Conservation (phyloP, 2,329 filamentous ascomycete genomes). For the Exophiala calicioides region DNA sequence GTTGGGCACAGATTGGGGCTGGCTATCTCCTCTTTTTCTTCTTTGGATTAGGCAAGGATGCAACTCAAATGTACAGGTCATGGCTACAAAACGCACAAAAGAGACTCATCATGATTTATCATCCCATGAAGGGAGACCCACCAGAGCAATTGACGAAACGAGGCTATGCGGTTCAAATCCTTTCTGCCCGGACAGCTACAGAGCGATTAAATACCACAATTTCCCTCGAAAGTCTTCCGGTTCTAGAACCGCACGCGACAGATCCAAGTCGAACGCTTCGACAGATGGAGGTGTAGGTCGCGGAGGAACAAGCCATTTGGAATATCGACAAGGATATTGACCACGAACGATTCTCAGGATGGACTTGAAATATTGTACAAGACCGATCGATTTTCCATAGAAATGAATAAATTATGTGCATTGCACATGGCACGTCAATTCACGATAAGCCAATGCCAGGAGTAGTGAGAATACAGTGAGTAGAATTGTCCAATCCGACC, state of each 20-base stretch:
- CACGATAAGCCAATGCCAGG: conserved; percentile 7
- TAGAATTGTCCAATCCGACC: conserved; percentile 6
- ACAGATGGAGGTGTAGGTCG: no score
- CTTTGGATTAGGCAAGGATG: conserved; percentile 66
- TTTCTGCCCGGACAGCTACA: no score
- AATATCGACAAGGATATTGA: neutral
- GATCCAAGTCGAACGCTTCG: no score
- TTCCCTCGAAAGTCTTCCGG: no score
- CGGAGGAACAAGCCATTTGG: no score
- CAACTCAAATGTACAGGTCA: conserved; percentile 55
- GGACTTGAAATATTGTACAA: neutral
- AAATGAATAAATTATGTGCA: neutral
- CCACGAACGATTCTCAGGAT: neutral
- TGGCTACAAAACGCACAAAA: conserved; percentile 39
- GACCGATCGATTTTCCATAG: neutral
- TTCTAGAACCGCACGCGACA: no score
- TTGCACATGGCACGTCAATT: conserved; percentile 4
- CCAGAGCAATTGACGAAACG: no score
- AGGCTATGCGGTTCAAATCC: no score
- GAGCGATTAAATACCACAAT: no score
- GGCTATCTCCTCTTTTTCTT: conserved; percentile 62
- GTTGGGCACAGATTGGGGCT: conserved; percentile 58
- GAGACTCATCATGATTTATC: no score
- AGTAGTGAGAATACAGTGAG: conserved; percentile 20
- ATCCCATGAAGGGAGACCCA: no score